Evolutionary conservation across 106 monocot species (phyloP), one percentile per base, ranked within the genome.

Genomic region (Allium sativum): DNA sequence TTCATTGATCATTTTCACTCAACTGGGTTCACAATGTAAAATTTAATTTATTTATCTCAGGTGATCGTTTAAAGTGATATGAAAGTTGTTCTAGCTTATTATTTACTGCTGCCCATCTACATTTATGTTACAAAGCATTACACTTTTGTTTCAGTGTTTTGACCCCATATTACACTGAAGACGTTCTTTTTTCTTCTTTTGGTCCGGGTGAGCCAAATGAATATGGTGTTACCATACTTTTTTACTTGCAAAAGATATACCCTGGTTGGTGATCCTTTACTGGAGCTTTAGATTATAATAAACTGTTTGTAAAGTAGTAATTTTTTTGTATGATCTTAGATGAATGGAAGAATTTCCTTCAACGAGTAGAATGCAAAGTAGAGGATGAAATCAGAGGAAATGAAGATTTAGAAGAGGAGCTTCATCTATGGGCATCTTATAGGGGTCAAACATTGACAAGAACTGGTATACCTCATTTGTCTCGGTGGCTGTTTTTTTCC

Each of bases 371-470:
- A 9, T 65, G 48, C 64, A 65, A 65, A 52, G 48, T 52, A 31
- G 64, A 84, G 45, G 89, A 94, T 53, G 81, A 95, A 59, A 72
- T 86, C 17, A 58, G 51, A 43, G 42, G 42, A 12, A 72, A 53
- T 48, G 71, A 74, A 54, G 79, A 79, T 20, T 65, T 77, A 16
- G 69, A 77, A 55, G 84, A 90, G 69, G 62, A 84, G 20, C 87
- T 95, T 65, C 84, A 86, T 45, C 79, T 77, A 53, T 95, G 94
- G 94, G 94, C 90, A 59, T 90, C 94, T 42, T 95, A 87, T 19
- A 83, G 94, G 62, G 94, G 94, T 0, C 94, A 95, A 48, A 95
- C 94, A 7, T 66, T 95, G 58, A 74, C 94, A 47, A 81, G 90
- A 58, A 87, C 94, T 50, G 94, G 94, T 90, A 75, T 55, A 46